phyloP scores from a whole-genome alignment of 495 filamentous ascomycete genomes.

The Aspergillus funiculosus region DNA sequence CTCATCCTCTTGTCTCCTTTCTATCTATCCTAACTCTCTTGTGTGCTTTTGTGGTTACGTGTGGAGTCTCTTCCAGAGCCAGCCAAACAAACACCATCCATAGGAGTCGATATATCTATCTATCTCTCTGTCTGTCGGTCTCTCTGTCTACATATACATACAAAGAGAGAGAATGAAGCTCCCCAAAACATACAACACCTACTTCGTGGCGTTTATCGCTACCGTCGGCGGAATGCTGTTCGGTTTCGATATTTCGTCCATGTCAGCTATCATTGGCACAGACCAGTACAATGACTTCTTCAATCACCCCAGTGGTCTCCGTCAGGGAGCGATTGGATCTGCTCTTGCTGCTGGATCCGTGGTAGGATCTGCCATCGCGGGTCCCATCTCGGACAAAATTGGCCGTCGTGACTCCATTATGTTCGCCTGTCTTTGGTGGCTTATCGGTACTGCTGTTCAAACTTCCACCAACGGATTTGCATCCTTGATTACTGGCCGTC shows the following conservation, averaged over 20 bases:
- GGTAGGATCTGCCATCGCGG: slow-evolving; percentile 51
- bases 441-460: slow-evolving; percentile 56
- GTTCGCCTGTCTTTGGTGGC: slow-evolving; percentile 58
- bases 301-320: slow-evolving; percentile 50
- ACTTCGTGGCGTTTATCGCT: slow-evolving; percentile 58
- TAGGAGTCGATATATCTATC: too few species aligned
- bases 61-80: too few species aligned
- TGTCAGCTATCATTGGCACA: slow-evolving; percentile 61
- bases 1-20: neutral
- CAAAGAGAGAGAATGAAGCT: slow-evolving; percentile 21
- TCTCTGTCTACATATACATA: neutral
- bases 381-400: slow-evolving; percentile 53
- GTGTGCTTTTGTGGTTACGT: too few species aligned
- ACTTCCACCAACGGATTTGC: slow-evolving; percentile 46
- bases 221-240: slow-evolving; percentile 58
- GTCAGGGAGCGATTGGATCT: slow-evolving; percentile 49
- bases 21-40: too few species aligned
- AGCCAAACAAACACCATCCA: too few species aligned
- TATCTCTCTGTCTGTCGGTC: too few species aligned
- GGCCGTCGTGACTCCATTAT: slow-evolving; percentile 56
- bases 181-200: slow-evolving; percentile 55
- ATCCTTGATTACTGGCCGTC: slow-evolving; percentile 55
- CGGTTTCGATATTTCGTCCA: slow-evolving; percentile 62
- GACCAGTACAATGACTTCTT: slow-evolving; percentile 57
- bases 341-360: slow-evolving; percentile 59